Conservation (phyloP, 129 eudicot genomes). For the Helianthus tuberosus region DNA sequence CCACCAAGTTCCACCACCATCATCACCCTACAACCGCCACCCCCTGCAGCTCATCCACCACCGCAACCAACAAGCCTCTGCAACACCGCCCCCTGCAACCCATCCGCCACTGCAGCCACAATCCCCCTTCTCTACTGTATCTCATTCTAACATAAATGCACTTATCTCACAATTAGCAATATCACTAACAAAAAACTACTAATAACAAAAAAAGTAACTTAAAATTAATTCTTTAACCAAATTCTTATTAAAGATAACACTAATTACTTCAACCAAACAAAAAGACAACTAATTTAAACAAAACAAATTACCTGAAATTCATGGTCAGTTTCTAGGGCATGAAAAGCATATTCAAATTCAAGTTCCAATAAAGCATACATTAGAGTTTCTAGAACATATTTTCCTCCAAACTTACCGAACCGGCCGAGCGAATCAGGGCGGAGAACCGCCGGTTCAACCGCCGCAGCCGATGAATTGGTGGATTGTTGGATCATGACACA, state of each 20-base stretch:
- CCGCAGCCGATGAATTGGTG: not conserved
- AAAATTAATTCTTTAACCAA: too few species aligned
- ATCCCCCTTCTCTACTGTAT: too few species aligned
- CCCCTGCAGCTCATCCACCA: too few species aligned
- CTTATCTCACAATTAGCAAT: too few species aligned
- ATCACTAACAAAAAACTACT: too few species aligned
- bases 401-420: conserved; percentile 88
- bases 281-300: not conserved
- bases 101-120: too few species aligned
- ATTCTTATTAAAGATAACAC: not conserved
- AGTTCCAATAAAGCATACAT: conserved; percentile 79
- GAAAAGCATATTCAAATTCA: conserved; percentile 71
- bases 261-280: not conserved
- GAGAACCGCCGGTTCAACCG: conserved; percentile 20
- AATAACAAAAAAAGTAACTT: too few species aligned
- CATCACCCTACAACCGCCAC: too few species aligned
- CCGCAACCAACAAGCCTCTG: too few species aligned
- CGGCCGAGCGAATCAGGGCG: conserved; percentile 86
- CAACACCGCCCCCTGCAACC: too few species aligned
- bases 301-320: conserved; percentile 29
- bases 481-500: conserved; percentile 19
- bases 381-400: conserved; percentile 87
- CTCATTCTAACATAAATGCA: too few species aligned
- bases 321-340: conserved; percentile 44
- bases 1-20: too few species aligned